A percentile compares a stretch with the other conserved stretches of the same genome.
These are phyloP conservation scores for Tetratostichococcus sp. DNA, from an alignment of 139 green algal genomes.

Conservation along the genomic window DNA sequence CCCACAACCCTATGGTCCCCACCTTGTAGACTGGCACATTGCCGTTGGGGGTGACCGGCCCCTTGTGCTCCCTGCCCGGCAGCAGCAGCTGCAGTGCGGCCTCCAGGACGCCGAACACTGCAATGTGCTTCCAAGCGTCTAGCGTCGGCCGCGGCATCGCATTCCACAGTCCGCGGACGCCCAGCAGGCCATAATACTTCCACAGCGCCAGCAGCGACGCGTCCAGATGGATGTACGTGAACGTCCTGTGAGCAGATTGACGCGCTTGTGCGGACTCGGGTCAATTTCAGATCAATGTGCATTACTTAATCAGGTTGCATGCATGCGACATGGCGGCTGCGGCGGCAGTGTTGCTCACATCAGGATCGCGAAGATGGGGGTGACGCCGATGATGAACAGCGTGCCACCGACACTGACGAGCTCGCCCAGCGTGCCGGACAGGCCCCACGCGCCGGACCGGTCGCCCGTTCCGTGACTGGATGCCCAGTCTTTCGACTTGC, in stretches of 20 bases:
- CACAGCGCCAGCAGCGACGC: slow-evolving; percentile 17
- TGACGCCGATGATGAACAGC: slow-evolving; percentile 29
- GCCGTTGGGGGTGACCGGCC: slow-evolving; percentile 54
- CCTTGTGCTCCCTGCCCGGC: slow-evolving; percentile 46
- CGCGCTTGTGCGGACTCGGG: background rate
- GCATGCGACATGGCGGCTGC: background rate
- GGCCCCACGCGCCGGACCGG: slow-evolving; percentile 22
- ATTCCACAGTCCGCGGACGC: slow-evolving; percentile 6
- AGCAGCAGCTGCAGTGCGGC: slow-evolving; percentile 48
- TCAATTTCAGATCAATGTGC: too few relatives aligned
- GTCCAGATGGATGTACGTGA: slow-evolving; percentile 30
- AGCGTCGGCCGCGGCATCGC: slow-evolving; percentile 23
- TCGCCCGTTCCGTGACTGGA: slow-evolving; percentile 19
- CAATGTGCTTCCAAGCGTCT: slow-evolving; percentile 38
- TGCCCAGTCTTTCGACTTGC: slow-evolving; percentile 24
- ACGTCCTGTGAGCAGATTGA: slow-evolving; percentile 20
- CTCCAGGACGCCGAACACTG: slow-evolving; percentile 48
- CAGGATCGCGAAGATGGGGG: slow-evolving; percentile 31
- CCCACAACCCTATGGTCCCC: too few relatives aligned
- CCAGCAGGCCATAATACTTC: slow-evolving; percentile 2
- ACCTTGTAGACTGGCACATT: slow-evolving; percentile 68
- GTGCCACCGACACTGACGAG: slow-evolving; percentile 19
- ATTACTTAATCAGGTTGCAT: too few relatives aligned
- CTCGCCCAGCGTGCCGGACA: slow-evolving; percentile 22
- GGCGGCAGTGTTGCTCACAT: slow-evolving; percentile 27